phyloP scores from a whole-genome alignment of 2,329 filamentous ascomycete species.

The Ophiostoma ips region DNA sequence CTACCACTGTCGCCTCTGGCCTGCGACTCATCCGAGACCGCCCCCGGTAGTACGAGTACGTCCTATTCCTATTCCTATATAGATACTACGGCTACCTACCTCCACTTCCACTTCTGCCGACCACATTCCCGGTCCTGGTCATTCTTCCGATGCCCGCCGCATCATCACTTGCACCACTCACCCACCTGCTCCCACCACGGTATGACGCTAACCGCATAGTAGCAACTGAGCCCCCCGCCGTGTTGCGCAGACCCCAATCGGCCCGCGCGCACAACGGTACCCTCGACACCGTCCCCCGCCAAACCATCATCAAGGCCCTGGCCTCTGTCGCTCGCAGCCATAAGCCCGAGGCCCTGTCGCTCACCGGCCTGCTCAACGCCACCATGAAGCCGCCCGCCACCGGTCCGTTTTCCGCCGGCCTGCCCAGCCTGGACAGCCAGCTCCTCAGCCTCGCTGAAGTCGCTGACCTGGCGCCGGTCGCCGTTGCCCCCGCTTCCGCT shows the following conservation, averaged over 20 bases:
- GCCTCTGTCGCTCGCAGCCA: slow-evolving; percentile 50
- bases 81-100: neutral
- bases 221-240: slow-evolving; percentile 4
- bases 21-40: neutral
- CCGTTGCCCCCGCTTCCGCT: slow-evolving; percentile 7
- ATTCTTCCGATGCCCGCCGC: neutral
- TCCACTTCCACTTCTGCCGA: too few species aligned
- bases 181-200: slow-evolving; percentile 17
- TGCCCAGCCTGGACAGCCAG: neutral
- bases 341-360: slow-evolving; percentile 48
- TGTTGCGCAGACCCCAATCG: slow-evolving; percentile 9
- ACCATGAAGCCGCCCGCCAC: slow-evolving; percentile 11
- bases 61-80: too few species aligned
- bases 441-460: neutral
- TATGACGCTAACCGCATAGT: slow-evolving; percentile 6
- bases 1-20: slow-evolving; percentile 7
- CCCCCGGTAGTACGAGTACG: neutral
- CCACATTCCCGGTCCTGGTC: too few species aligned
- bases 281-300: slow-evolving; percentile 55
- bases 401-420: neutral
- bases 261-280: slow-evolving; percentile 26
- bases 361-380: slow-evolving; percentile 44
- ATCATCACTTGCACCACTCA: neutral
- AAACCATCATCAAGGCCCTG: slow-evolving; percentile 72
- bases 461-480: slow-evolving; percentile 17